Evolutionary conservation across 306 rosid species (phyloP), one percentile per base, ranked within the genome.

Genomic region (Quercus cerris): DNA sequence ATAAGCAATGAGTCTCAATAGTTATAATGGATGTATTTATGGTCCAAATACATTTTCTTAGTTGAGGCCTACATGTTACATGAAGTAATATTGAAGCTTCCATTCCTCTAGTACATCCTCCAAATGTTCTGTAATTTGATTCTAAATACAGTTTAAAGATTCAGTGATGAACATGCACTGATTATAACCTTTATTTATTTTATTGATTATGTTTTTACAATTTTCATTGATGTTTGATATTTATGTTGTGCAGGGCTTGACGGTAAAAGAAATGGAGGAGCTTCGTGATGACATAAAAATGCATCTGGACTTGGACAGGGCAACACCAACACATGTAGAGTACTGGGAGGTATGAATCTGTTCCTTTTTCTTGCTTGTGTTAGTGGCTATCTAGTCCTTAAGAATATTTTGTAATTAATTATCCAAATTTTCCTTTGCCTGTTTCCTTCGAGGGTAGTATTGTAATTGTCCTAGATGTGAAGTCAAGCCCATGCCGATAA

Each of bases 301-400:
- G 99, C 98, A 96, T 91, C 91, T 96, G 81, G 99, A 90, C 82
- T 86, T 96, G 89, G 99, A 96, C 83, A 89, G 98, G 86, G 88
- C 90, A 44, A 96, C 99, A 5, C 93, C 92, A 56, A 93, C 97
- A 23, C 99, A 96, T 81, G 92, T 89, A 51, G 92, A 90, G 84
- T 96, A 87, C 80, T 96, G 98, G 98, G 97, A 96, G 99, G 99
- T 93, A 90, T 54, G 31, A 71, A 54, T 49, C 44, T 38, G 74
- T 74, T 88, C 74, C 54, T 19, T 63, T 56, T 74, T 3, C 18
- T 63, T 69, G 7, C 76, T 73, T 70, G 6, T 46, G 54, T 49
- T 69, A 66, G 38, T 78, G 58, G 67, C 63, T 63, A 77, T 78
- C 15, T 75, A 41, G 67, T 57, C 27, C 59, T 77, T 44, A 25